Evolutionary conservation across 169 alveolate species (phyloP), one percentile per base, ranked within the genome.

Genomic region (Perkinsus olseni): DNA sequence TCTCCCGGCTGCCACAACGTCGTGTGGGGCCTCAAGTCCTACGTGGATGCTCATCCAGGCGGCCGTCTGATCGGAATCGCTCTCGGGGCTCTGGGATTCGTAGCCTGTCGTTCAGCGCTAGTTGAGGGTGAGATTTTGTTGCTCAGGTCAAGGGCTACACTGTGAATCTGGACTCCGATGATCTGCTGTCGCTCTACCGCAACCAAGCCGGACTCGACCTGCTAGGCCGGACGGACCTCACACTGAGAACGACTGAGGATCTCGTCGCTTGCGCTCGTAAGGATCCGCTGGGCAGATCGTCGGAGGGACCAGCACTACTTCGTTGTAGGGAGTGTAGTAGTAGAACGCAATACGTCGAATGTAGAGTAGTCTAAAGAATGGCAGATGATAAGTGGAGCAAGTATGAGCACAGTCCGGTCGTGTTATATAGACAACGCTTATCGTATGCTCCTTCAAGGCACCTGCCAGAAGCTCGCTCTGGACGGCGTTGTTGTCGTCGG

Each of bases 1-100:
- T 98, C 99, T 0, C 99, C 99, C 0, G 99, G 99, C 38, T 98
- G 98, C 31, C 96, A 98, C 95, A 98, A 98, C 95, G 99, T 98
- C 20, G 96, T 98, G 92, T 96, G 99, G 96, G 99, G 99, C 17
- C 93, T 98, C 39, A 97, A 96, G 93, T 99, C 98, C 82, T 98
- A 98, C 91, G 94, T 94, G 45, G 92, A 95, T 92, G 91, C 91
- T 13, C 93, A 93, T 74, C 93, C 95, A 51, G 97, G 97, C 36
- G 96, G 96, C 45, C 92, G 93, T 95, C 38, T 97, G 98, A 74
- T 93, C 96, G 97, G 99, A 96, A 94, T 98, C 97, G 92, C 95
- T 92, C 96, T 97, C 92, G 98, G 98, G 0, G 96, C 97, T 50
- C 94, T 95, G 90, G 99, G 99, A 10, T 96, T 98, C 92, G 93